phyloP scores from a whole-genome alignment of 306 rosid genomes.

The Cicer arietinum region DNA sequence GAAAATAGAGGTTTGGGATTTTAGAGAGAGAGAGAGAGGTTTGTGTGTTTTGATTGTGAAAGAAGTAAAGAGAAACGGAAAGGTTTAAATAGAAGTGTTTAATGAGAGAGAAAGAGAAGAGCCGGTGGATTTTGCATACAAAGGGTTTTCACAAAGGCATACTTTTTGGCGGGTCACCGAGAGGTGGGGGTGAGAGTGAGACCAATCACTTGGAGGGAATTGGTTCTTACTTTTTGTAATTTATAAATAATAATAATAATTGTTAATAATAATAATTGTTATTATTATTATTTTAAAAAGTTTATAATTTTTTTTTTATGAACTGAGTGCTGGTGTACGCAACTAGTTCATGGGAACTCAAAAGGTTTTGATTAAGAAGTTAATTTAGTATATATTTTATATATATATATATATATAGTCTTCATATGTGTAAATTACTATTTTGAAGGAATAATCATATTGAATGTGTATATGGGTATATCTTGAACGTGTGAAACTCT shows the following conservation, averaged over 20 bases:
- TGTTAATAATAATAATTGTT: background rate
- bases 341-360: too few relatives aligned
- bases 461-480: too few relatives aligned
- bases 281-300: slow-evolving; percentile 22
- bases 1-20: slow-evolving; percentile 3
- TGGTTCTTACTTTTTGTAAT: slow-evolving; percentile 42
- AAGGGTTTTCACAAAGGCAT: slow-evolving; percentile 15
- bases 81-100: slow-evolving; percentile 37
- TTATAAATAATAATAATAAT: background rate
- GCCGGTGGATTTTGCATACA: background rate
- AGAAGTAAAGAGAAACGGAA: slow-evolving; percentile 25
- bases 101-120: slow-evolving; percentile 29
- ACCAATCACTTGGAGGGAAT: slow-evolving; percentile 92
- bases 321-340: too few relatives aligned
- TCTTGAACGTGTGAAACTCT: too few relatives aligned
- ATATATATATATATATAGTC: too few relatives aligned
- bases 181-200: slow-evolving; percentile 15
- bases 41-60: background rate
- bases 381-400: too few relatives aligned
- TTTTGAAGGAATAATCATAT: too few relatives aligned
- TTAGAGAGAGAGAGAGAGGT: background rate
- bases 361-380: too few relatives aligned
- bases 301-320: slow-evolving; percentile 27
- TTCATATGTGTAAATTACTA: too few relatives aligned
- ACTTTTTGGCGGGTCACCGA: slow-evolving; percentile 57